Evolutionary conservation across 768 basidiomycete species (phyloP), one percentile per base, ranked within the genome.

Genomic region (Hemileccinum impolitum): DNA sequence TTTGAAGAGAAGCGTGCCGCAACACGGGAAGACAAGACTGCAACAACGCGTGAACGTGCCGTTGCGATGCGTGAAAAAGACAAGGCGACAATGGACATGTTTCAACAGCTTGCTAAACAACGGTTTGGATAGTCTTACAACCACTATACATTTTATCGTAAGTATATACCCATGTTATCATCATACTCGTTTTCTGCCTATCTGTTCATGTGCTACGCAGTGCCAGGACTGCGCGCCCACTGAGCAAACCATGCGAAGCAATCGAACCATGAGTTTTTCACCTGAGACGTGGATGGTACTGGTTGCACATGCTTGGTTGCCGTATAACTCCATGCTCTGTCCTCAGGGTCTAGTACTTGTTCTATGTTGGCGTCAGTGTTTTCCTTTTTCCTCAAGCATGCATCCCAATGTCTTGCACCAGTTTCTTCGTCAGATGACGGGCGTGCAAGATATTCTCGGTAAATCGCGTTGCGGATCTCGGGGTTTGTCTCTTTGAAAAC

Each of bases 31-130:
- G 85, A 85, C 35, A 79, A 75, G 47, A 59, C 61, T 4, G 72
- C 74, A 23, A 76, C 67, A 1, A 62, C 73, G 12, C 77, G 81
- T 36, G 90, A 94, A 61, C 79, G 87, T 47, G 74, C 78, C 0
- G 72, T 60, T 19, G 82, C 78, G 6, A 72, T 82, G 50, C 82
- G 78, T 57, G 83, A 87, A 61, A 94, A 90, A 62, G 93, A 96
- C 60, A 84, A 83, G 65, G 88, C 84, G 15, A 96, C 92, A 0
- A 97, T 97, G 91, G 91, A 91, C 49, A 94, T 94, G 92, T 93
- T 96, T 68, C 89, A 89, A 69, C 82, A 86, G 56, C 71, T 95
- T 63, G 94, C 93, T n/a, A 92, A 88, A 65, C 77, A 88, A 60
- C 74, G 88, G 48, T 95, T 90, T 57, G 92, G 91, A 26, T 91